These are phyloP conservation scores for Toxoplasma gondii DNA, from an alignment of 169 alveolate species.

Conservation along the genomic window DNA sequence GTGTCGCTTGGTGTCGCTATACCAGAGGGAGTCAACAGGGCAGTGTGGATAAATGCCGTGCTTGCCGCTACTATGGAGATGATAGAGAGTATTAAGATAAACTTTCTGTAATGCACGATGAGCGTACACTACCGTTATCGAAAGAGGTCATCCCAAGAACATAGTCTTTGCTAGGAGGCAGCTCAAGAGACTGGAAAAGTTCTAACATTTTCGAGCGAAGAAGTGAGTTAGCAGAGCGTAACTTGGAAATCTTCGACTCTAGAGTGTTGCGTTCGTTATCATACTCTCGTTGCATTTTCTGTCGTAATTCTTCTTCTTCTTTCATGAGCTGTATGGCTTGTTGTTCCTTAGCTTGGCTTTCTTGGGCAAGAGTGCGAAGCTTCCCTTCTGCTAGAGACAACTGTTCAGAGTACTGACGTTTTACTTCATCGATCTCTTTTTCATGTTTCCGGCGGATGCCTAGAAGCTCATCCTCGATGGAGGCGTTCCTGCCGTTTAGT, in stretches of 20 bases:
- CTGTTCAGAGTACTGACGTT: slow-evolving; percentile 33
- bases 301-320: slow-evolving; percentile 54
- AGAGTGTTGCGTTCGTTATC: slow-evolving; percentile 42
- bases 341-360: slow-evolving; percentile 46
- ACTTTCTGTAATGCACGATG: background rate
- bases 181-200: slow-evolving; percentile 4
- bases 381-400: slow-evolving; percentile 49
- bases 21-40: too few species aligned
- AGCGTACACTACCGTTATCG: background rate
- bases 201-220: slow-evolving; percentile 29
- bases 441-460: slow-evolving; percentile 51
- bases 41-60: too few species aligned
- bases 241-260: slow-evolving; percentile 59
- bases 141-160: background rate
- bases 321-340: slow-evolving; percentile 57
- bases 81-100: background rate
- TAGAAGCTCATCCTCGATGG: slow-evolving; percentile 44
- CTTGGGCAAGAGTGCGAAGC: slow-evolving; percentile 48
- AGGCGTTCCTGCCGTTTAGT: slow-evolving; percentile 41
- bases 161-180: background rate
- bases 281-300: slow-evolving; percentile 47
- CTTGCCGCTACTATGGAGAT: too few species aligned
- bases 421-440: slow-evolving; percentile 49
- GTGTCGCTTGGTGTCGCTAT: too few species aligned
- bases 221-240: background rate